Percentiles rank a stretch among this genome's conserved stretches.
These are phyloP conservation scores for Musa beccarii DNA, from an alignment of 176 grass and related monocot genomes.

Conservation along the genomic window DNA sequence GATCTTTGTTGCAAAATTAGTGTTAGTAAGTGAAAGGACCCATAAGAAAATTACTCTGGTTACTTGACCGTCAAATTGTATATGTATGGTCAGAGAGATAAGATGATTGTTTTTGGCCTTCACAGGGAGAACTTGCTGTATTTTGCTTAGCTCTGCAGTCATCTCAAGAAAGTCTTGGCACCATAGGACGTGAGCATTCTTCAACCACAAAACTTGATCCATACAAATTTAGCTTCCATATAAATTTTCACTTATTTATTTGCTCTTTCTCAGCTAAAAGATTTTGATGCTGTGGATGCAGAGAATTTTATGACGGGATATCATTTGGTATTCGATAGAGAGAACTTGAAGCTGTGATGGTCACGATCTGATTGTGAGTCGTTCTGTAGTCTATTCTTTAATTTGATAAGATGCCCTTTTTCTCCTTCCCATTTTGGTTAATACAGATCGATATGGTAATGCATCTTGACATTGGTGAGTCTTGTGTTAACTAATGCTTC, in stretches of 20 bases:
- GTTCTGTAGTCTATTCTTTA: not conserved
- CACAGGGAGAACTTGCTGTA: slow-evolving; percentile 42
- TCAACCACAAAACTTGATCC: not conserved
- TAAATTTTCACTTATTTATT: not conserved
- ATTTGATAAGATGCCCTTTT: not conserved
- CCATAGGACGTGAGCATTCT: slow-evolving; percentile 68
- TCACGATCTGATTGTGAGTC: slow-evolving; percentile 76
- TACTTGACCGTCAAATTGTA: no score
- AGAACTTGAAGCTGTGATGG: slow-evolving; percentile 80
- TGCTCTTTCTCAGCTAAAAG: not conserved
- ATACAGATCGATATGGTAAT: no score
- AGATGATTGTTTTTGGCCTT: not conserved
- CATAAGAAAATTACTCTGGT: no score
- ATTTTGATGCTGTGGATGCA: slow-evolving; percentile 28
- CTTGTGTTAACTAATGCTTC: no score
- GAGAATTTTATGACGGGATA: slow-evolving; percentile 95
- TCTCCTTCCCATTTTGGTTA: no score
- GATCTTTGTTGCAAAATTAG: no score
- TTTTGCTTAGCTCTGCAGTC: slow-evolving; percentile 72
- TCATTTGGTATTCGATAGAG: slow-evolving; percentile 70
- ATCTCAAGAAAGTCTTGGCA: slow-evolving; percentile 54
- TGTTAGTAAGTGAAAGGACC: no score
- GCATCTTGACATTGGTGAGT: no score
- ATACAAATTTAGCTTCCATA: not conserved
- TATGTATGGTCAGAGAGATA: not conserved